A percentile compares a stretch with the other conserved stretches of the same genome.
These are phyloP conservation scores for Anastatica hierochuntica DNA, from an alignment of 345 rosid genomes.

Conservation along the genomic window DNA sequence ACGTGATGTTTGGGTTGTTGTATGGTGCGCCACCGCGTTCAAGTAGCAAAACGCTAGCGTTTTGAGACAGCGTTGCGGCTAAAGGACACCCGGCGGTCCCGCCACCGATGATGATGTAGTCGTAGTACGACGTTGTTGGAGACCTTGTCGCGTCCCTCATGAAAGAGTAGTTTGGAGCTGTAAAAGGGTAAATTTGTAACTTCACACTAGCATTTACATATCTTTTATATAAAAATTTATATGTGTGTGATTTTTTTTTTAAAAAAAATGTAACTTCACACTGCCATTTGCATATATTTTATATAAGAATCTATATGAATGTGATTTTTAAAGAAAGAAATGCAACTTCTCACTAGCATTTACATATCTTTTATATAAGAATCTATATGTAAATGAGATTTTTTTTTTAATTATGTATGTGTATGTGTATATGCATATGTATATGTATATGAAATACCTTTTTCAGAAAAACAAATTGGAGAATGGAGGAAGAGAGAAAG, in stretches of 20 bases:
- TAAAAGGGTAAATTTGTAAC: neutral
- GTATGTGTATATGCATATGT: too few species aligned
- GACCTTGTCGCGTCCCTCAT: slow-evolving; percentile 46
- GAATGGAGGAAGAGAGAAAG: slow-evolving; percentile 9
- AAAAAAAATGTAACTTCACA: too few species aligned
- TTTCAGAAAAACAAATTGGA: slow-evolving; percentile 15
- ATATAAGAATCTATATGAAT: too few species aligned
- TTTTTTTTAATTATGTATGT: too few species aligned
- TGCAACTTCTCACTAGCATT: neutral
- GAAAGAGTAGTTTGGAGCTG: slow-evolving; percentile 65
- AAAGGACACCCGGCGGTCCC: slow-evolving; percentile 81
- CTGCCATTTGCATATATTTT: too few species aligned
- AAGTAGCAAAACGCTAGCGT: slow-evolving; percentile 47
- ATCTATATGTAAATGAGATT: neutral
- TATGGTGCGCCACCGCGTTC: slow-evolving; percentile 77
- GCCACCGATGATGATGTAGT: slow-evolving; percentile 67
- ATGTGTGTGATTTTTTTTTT: too few species aligned
- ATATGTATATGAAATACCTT: slow-evolving; percentile 12
- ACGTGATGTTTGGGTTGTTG: slow-evolving; percentile 44
- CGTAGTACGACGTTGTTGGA: slow-evolving; percentile 28
- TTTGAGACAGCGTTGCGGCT: slow-evolving; percentile 62
- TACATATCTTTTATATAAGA: neutral
- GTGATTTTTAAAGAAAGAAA: too few species aligned
- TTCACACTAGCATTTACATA: neutral
- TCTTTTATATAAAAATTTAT: neutral